phyloP scores from a whole-genome alignment of 129 eudicot species.

The Lactuca saligna region DNA sequence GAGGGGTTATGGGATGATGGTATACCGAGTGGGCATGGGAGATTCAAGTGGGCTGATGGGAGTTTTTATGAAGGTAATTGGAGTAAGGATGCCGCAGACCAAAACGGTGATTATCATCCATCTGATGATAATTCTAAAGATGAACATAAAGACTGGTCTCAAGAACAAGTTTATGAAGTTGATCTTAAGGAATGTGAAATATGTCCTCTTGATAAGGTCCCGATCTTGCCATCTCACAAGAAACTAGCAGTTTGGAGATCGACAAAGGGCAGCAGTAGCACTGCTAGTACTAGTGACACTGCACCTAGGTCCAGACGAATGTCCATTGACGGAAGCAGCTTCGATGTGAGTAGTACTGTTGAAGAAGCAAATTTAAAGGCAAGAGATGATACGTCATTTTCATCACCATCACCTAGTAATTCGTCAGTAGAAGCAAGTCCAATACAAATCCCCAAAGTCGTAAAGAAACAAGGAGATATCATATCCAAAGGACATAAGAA shows the following conservation, averaged over 20 bases:
- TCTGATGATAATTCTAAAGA: constrained; percentile 38
- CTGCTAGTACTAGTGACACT: constrained; percentile 19
- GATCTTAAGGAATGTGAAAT: constrained; percentile 54
- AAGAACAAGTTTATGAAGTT: constrained; percentile 50
- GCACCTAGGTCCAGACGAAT: constrained; percentile 60
- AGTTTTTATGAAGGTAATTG: constrained; percentile 68
- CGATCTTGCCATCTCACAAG: constrained; percentile 83
- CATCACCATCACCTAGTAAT: not conserved
- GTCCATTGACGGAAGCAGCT: constrained; percentile 79
- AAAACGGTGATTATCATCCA: constrained; percentile 34
- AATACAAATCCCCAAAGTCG: constrained; percentile 47
- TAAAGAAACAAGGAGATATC: constrained; percentile 70
- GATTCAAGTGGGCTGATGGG: constrained; percentile 55
- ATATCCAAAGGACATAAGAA: constrained; percentile 79
- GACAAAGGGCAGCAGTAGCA: constrained; percentile 28
- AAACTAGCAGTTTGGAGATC: constrained; percentile 87
- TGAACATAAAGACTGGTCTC: constrained; percentile 33
- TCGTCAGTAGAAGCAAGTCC: constrained; percentile 48
- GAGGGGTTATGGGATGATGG: constrained; percentile 93
- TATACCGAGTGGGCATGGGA: constrained; percentile 76
- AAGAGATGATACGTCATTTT: constrained; percentile 42
- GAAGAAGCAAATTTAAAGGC: constrained; percentile 45
- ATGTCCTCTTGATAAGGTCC: constrained; percentile 60
- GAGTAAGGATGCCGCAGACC: constrained; percentile 65
- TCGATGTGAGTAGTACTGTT: constrained; percentile 44